These are phyloP conservation scores for Pouteria glomerata DNA, from an alignment of 148 eudicot species.

Conservation along the genomic window DNA sequence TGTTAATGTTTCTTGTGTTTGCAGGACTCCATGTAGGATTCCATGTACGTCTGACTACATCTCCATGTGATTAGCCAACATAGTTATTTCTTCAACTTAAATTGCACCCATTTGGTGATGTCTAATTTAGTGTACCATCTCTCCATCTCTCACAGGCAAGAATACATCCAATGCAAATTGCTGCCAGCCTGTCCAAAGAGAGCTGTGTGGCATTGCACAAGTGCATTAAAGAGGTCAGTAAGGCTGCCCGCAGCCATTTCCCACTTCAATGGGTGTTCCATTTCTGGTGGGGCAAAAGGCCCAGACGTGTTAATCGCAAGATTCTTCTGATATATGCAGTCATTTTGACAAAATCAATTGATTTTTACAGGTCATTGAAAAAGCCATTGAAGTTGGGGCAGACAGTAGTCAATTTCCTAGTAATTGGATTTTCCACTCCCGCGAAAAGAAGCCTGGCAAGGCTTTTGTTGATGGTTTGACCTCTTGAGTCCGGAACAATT, in stretches of 20 bases:
- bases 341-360: constrained; percentile 31
- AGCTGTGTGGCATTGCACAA: constrained; percentile 53
- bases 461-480: constrained; percentile 94
- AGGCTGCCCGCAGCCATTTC: constrained; percentile 72
- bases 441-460: constrained; percentile 93
- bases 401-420: constrained; percentile 82
- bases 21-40: not conserved
- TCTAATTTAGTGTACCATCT: not conserved
- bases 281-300: constrained; percentile 93
- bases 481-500: constrained; percentile 28
- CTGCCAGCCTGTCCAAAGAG: constrained; percentile 65
- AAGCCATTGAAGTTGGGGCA: constrained; percentile 90
- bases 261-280: constrained; percentile 90
- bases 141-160: constrained; percentile 48
- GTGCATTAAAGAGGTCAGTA: constrained; percentile 79
- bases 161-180: constrained; percentile 72
- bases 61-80: not conserved
- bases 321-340: constrained; percentile 19
- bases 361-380: constrained; percentile 80
- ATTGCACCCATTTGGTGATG: not conserved
- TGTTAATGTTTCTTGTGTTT: no score
- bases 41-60: not conserved
- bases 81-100: not conserved
- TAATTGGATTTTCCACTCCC: constrained; percentile 86
- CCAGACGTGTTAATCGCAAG: constrained; percentile 83